These are phyloP conservation scores for Ruellia speciosa DNA, from an alignment of 305 asterid genomes.

Conservation along the genomic window DNA sequence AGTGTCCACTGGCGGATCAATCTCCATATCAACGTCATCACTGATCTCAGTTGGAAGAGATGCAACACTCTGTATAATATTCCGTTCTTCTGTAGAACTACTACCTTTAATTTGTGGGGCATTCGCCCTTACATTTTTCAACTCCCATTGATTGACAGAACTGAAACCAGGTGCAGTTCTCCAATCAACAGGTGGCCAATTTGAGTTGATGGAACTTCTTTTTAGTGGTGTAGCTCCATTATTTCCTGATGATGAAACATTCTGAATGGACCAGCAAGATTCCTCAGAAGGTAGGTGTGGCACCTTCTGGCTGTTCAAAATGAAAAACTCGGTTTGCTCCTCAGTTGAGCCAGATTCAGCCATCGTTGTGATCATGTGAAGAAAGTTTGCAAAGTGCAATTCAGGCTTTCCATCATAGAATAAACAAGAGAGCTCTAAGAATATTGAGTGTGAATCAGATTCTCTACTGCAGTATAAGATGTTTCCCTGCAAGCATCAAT, in stretches of 20 bases:
- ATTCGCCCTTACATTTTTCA: conserved; percentile 20
- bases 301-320: conserved; percentile 69
- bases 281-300: conserved; percentile 66
- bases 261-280: conserved; percentile 59
- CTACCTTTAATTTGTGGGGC: conserved; percentile 16
- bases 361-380: conserved; percentile 74
- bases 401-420: conserved; percentile 47
- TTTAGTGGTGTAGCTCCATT: conserved; percentile 23
- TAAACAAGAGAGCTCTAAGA: conserved; percentile 62
- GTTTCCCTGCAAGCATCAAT: conserved; percentile 46
- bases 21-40: conserved; percentile 25
- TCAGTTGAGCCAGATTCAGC: conserved; percentile 70
- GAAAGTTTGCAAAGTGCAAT: conserved; percentile 78
- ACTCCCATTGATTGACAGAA: conserved; percentile 16
- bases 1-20: conserved; percentile 21
- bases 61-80: conserved; percentile 16
- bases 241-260: conserved; percentile 13
- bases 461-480: conserved; percentile 52
- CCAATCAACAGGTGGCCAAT: conserved; percentile 75
- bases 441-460: conserved; percentile 60
- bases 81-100: conserved; percentile 18
- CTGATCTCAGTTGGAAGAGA: conserved; percentile 25
- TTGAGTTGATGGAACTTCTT: conserved; percentile 30
- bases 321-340: conserved; percentile 72
- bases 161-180: conserved; percentile 50